These are phyloP conservation scores for Alternaria incomplexa DNA, from an alignment of 2,329 filamentous ascomycete genomes.

Conservation along the genomic window DNA sequence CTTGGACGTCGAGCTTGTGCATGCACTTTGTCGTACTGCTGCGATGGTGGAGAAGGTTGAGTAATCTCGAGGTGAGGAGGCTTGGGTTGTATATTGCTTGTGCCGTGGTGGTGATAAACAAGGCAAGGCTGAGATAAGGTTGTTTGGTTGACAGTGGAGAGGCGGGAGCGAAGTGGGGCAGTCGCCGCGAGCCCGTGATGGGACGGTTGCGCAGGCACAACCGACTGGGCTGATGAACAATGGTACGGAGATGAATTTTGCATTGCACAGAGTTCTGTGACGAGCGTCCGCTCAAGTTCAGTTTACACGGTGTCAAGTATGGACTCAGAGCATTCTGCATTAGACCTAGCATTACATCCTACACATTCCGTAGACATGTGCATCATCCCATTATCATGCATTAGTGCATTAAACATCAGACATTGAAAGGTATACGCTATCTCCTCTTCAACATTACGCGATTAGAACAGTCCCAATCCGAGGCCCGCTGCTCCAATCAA, in stretches of 20 bases:
- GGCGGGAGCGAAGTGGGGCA: background rate
- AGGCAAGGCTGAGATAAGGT: background rate
- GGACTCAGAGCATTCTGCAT: background rate
- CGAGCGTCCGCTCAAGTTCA: background rate
- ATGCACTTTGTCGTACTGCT: background rate
- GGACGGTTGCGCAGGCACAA: background rate
- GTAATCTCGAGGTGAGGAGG: background rate
- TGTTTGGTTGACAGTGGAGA: background rate
- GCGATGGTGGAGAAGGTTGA: background rate
- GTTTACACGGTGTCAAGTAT: background rate
- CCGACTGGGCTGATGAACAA: background rate
- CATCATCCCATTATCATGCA: background rate
- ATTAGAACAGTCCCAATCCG: slow-evolving; percentile 31
- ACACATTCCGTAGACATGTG: slow-evolving; percentile 1
- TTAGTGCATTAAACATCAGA: slow-evolving; percentile 6
- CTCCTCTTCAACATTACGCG: background rate
- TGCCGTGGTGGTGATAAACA: background rate
- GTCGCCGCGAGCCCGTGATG: background rate
- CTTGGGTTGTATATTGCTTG: background rate
- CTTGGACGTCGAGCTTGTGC: slow-evolving; percentile 1
- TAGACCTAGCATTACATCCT: slow-evolving; percentile 3
- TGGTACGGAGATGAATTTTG: background rate
- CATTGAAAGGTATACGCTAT: background rate
- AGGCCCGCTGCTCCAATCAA: slow-evolving; percentile 34
- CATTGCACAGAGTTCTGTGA: background rate